These are phyloP conservation scores for Cyathus pygmaeus DNA, from an alignment of 1,284 basidiomycete species.

Conservation along the genomic window DNA sequence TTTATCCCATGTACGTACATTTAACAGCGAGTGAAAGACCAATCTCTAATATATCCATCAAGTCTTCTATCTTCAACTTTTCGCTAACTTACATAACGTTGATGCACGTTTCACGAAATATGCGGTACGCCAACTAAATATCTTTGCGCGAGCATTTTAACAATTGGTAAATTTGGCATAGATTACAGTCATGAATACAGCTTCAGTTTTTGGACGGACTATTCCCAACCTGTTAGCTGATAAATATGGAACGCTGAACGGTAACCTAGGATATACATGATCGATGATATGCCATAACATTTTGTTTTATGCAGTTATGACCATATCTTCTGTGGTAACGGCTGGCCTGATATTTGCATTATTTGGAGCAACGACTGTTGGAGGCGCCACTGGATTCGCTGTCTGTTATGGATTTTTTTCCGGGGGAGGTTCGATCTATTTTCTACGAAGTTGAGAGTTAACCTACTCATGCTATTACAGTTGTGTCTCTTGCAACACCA, in stretches of 20 bases:
- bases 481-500: conserved; percentile 54
- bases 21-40: not conserved
- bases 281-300: not conserved
- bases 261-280: conserved; percentile 23
- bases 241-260: conserved; percentile 46
- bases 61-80: conserved; percentile 59
- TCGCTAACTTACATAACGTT: conserved; percentile 47
- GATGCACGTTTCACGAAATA: conserved; percentile 48
- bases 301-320: conserved; percentile 40
- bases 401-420: conserved; percentile 60
- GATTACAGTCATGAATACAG: conserved; percentile 53
- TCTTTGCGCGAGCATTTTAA: too few species aligned
- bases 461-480: conserved; percentile 23
- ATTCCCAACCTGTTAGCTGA: conserved; percentile 51
- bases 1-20: conserved; percentile 47
- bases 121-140: conserved; percentile 39
- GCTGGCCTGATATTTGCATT: conserved; percentile 54
- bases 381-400: conserved; percentile 51
- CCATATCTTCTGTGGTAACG: conserved; percentile 47
- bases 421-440: conserved; percentile 50
- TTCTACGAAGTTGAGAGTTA: too few species aligned
- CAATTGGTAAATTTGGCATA: conserved; percentile 14
- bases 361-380: conserved; percentile 49
- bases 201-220: conserved; percentile 51
- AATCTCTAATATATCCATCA: not conserved